Base-by-base conservation (phyloP, 768 basidiomycete genomes). In the Obba rivulosa region DNA sequence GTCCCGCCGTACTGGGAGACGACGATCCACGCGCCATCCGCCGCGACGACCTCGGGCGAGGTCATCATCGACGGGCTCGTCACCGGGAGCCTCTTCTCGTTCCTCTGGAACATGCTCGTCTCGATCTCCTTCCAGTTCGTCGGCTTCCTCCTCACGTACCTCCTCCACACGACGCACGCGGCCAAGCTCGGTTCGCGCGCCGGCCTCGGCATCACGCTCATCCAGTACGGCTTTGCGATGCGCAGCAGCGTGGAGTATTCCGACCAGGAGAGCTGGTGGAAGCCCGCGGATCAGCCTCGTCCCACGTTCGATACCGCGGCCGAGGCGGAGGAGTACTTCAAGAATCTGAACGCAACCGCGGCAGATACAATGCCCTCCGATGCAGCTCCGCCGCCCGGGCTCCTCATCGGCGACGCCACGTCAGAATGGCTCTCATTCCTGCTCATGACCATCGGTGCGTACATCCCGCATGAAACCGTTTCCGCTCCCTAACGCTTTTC, bases 1-100 rank as follows among this genome's bases (percentile, higher is more conserved):
- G 93, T 92, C 7, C 96, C 96, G 3, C 89, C 93, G 1, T 99
- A 99, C 67, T 97, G 92, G 83, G 95, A 97, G 57, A 96, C 92
- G 2, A 94, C 92, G 2, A 81, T 98, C n/a, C 90, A 97, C 63
- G 84, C 94, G 7, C 92, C 94, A 8, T 83, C 79, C 53, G 66
- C 80, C 14, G 71, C 83, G 14, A 77, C 79, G 53, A 66, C 71
- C 7, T 64, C 79, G 23, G 85, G 92, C 34, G 85, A 93, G 57
- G 83, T 96, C 69, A 80, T 95, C 58, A 83, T 98, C 61, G 95
- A 97, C 57, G 83, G 83, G 11, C 78, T 98, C 45, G 88, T 86
- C 35, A 87, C 85, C 5, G 87, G 87, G 18, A 79, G 83, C 10
- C 59, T 93, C 25, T 94, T 95, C 65, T 81, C 82, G 11, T 94